A percentile compares a stretch with the other conserved stretches of the same genome.
These are phyloP conservation scores for Suaeda aralocaspica DNA, from an alignment of 148 eudicot genomes.

Conservation along the genomic window DNA sequence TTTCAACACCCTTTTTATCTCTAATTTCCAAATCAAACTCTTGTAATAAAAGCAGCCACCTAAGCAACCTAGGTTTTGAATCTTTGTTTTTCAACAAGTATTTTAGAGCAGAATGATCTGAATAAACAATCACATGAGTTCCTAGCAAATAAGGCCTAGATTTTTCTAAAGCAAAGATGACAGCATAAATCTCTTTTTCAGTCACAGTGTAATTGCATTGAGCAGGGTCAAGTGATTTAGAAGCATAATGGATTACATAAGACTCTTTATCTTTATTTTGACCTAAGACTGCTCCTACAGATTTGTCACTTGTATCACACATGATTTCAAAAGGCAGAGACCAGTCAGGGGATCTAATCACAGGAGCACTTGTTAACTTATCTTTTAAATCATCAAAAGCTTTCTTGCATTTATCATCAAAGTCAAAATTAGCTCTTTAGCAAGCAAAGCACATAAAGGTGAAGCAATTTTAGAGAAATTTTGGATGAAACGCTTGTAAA, in stretches of 20 bases:
- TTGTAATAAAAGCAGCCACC: background rate
- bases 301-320: conserved; percentile 17
- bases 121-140: background rate
- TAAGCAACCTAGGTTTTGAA: background rate
- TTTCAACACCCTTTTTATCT: conserved; percentile 1
- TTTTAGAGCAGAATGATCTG: background rate
- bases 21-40: background rate
- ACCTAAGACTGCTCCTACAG: conserved; percentile 8
- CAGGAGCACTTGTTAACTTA: background rate
- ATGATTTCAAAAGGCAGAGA: background rate
- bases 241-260: conserved; percentile 17
- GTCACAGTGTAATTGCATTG: conserved; percentile 14
- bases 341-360: background rate
- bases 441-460: background rate
- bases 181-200: conserved; percentile 1
- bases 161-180: conserved; percentile 14
- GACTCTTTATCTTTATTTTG: background rate
- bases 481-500: conserved; percentile 3
- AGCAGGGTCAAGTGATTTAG: conserved; percentile 8
- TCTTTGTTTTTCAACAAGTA: background rate
- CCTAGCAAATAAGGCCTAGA: conserved; percentile 9
- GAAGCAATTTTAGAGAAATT: background rate
- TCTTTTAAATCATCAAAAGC: conserved; percentile 13
- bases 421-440: background rate
- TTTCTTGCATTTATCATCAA: background rate